Conservation (phyloP, 1,139 yeast genomes). For the Nakaseomyces nivariensis region DNA sequence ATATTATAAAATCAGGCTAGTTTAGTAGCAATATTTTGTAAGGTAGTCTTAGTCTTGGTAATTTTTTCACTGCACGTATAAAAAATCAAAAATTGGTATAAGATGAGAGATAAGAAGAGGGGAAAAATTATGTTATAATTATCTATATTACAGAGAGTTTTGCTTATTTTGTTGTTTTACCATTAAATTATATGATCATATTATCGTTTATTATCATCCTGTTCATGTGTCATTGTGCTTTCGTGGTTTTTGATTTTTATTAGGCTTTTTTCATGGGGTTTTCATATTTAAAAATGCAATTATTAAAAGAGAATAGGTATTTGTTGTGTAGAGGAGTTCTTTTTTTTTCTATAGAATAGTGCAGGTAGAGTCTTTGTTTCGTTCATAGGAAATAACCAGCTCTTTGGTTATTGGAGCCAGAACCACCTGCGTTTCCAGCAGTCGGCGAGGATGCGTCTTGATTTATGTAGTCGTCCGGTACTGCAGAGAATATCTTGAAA, state of each 20-base stretch:
- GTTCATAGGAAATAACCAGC: conserved; percentile 29
- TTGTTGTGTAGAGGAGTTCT: neutral
- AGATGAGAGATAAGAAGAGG: too few species aligned
- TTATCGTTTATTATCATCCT: neutral
- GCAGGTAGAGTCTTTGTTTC: neutral
- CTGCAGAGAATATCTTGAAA: conserved; percentile 91
- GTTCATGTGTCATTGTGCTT: neutral
- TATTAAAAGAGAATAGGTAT: neutral
- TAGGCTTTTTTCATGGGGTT: neutral
- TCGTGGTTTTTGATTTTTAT: too few species aligned
- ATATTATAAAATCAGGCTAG: too few species aligned
- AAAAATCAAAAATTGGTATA: too few species aligned
- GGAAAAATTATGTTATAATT: neutral
- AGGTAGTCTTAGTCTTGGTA: too few species aligned
- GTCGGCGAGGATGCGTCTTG: conserved; percentile 39
- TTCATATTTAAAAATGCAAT: neutral
- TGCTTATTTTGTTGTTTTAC: neutral
- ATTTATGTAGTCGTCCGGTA: conserved; percentile 75
- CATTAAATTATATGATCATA: neutral
- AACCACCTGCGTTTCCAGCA: neutral
- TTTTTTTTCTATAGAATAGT: neutral
- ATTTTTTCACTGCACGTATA: too few species aligned
- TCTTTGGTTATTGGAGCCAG: conserved; percentile 20
- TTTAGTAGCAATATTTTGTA: too few species aligned
- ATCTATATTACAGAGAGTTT: neutral